Conservation (phyloP, 192 early-diverging fungal species). For the Coemansia sp. region DNA sequence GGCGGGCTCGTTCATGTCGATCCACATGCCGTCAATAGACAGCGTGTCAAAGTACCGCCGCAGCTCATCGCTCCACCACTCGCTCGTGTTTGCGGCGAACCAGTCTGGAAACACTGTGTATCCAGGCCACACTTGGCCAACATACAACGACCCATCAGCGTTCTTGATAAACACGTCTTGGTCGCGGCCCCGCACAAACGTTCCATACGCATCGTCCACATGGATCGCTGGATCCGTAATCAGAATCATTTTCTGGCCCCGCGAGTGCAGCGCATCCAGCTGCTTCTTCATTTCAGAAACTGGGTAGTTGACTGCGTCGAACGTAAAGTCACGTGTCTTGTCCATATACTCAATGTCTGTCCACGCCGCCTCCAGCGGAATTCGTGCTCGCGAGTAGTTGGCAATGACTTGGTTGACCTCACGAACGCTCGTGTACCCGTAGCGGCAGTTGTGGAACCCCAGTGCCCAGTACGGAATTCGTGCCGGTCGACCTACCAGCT, state of each 20-base stretch:
- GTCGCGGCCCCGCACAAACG: slow-evolving; percentile 56
- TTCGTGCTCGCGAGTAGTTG: slow-evolving; percentile 56
- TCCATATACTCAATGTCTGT: slow-evolving; percentile 78
- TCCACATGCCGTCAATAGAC: slow-evolving; percentile 63
- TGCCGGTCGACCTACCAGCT: slow-evolving; percentile 63
- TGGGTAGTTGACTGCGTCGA: slow-evolving; percentile 59
- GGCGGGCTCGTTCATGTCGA: slow-evolving; percentile 72
- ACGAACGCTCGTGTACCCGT: slow-evolving; percentile 60
- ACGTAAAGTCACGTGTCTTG: slow-evolving; percentile 60
- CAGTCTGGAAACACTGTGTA: slow-evolving; percentile 69
- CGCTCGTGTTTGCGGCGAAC: slow-evolving; percentile 55
- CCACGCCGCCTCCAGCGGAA: slow-evolving; percentile 67
- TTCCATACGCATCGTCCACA: slow-evolving; percentile 48
- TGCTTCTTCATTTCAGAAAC: slow-evolving; percentile 51
- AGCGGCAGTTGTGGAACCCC: slow-evolving; percentile 66
- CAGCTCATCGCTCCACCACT: slow-evolving; percentile 57
- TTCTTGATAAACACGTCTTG: slow-evolving; percentile 62
- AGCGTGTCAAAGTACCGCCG: slow-evolving; percentile 30
- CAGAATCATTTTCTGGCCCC: slow-evolving; percentile 59
- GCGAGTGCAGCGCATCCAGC: slow-evolving; percentile 47
- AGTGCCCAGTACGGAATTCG: slow-evolving; percentile 65
- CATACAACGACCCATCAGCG: slow-evolving; percentile 53
- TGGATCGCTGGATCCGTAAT: slow-evolving; percentile 69
- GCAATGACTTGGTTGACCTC: slow-evolving; percentile 59
- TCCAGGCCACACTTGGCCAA: slow-evolving; percentile 66